phyloP scores from a whole-genome alignment of 805 yeast genomes.

The Schwanniomyces pseudopolymorphus region DNA sequence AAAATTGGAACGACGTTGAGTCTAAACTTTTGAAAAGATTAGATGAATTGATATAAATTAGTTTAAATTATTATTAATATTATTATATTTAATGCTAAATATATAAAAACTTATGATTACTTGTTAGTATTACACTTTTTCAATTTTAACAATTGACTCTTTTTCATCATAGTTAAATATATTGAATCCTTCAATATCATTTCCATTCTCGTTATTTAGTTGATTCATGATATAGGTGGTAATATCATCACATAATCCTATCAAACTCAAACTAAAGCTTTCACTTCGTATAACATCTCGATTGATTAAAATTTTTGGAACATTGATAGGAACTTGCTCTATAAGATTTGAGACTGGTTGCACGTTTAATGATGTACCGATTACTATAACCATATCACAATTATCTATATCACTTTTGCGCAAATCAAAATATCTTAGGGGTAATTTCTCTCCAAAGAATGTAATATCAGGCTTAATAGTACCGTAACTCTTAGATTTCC shows the following conservation, averaged over 20 bases:
- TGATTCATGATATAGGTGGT: conserved; percentile 53
- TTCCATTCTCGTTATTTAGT: conserved; percentile 14
- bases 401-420: conserved; percentile 58
- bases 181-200: not conserved
- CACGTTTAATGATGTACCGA: conserved; percentile 89
- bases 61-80: not conserved
- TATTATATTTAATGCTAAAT: not conserved
- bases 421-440: conserved; percentile 61
- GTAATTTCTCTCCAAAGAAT: conserved; percentile 84
- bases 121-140: not conserved
- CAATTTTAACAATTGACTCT: not conserved
- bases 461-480: conserved; percentile 92
- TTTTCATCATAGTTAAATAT: not conserved
- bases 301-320: conserved; percentile 81
- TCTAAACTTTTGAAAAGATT: conserved; percentile 22
- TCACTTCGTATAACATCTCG: conserved; percentile 73
- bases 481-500: conserved; percentile 56
- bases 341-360: conserved; percentile 90
- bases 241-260: conserved; percentile 84
- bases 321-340: conserved; percentile 64
- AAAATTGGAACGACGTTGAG: conserved; percentile 68
- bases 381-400: conserved; percentile 79
- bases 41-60: conserved; percentile 16
- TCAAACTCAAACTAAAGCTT: conserved; percentile 72
- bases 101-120: not conserved